phyloP scores from a whole-genome alignment of 2,329 filamentous ascomycete genomes.

The Beauveria brongniartii region DNA sequence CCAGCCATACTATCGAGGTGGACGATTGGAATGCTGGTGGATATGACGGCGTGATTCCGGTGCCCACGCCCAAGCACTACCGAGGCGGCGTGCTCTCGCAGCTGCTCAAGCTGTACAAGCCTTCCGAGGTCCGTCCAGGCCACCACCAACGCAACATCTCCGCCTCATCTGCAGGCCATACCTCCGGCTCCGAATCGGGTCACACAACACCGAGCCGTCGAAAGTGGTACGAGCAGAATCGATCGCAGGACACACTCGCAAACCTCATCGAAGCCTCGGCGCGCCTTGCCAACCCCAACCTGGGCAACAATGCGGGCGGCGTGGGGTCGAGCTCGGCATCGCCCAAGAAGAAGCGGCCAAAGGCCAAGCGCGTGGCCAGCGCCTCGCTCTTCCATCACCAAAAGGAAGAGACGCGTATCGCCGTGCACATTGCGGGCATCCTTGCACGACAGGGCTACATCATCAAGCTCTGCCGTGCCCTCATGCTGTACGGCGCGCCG shows the following conservation, averaged over 20 bases:
- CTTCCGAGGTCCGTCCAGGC: constrained; percentile 20
- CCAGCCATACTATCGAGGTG: constrained; percentile 13
- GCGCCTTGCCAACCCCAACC: constrained; percentile 29
- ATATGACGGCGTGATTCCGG: constrained; percentile 33
- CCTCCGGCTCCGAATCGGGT: constrained; percentile 23
- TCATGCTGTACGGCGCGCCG: constrained; percentile 85
- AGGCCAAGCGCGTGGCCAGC: constrained; percentile 19
- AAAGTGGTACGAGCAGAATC: constrained; percentile 42
- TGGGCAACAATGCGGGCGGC: constrained; percentile 14
- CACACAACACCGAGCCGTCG: constrained; percentile 33
- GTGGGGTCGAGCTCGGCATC: constrained; percentile 6
- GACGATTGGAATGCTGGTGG: constrained; percentile 31
- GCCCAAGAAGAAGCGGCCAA: constrained; percentile 25
- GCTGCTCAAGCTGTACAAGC: constrained; percentile 39
- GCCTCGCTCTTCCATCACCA: constrained; percentile 33
- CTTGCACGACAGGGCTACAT: constrained; percentile 75
- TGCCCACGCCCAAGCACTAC: constrained; percentile 33
- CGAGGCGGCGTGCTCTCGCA: constrained; percentile 38
- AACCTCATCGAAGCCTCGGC: constrained; percentile 40
- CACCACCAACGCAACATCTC: constrained; percentile 17
- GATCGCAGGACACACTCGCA: constrained; percentile 37
- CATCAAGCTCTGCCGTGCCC: constrained; percentile 69
- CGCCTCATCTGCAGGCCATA: constrained; percentile 2
- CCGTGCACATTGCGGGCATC: constrained; percentile 52
- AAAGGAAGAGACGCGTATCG: constrained; percentile 38